Evolutionary conservation across 2,329 filamentous ascomycete species (phyloP).

Genomic region (Chlorencoelia australis): DNA sequence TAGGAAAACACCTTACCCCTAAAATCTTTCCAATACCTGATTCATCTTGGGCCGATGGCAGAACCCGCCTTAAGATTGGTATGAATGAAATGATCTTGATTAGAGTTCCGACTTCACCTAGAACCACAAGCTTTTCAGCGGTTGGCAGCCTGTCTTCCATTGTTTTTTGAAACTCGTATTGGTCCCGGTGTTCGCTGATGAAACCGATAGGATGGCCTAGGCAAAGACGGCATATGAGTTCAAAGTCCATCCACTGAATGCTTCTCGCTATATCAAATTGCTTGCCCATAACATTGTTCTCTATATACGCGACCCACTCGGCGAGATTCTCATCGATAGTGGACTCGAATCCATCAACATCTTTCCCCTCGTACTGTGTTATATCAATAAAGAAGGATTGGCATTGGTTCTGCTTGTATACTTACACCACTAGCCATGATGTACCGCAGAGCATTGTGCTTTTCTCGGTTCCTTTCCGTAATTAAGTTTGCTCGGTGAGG

Average conservation of each 20-base stretch:
- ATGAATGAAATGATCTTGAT: neutral
- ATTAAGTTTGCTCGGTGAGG: neutral
- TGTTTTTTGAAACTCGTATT: neutral
- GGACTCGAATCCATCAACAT: neutral
- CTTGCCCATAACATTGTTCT: neutral
- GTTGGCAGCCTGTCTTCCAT: neutral
- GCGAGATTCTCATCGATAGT: neutral
- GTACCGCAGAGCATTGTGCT: slow-evolving; percentile 4
- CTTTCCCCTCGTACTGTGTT: neutral
- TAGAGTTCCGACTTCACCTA: neutral
- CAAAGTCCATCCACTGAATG: neutral
- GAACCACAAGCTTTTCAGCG: neutral
- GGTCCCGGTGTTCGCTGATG: neutral
- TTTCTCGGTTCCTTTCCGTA: slow-evolving; percentile 2
- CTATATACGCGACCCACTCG: neutral
- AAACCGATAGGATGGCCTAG: neutral
- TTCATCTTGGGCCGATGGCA: neutral
- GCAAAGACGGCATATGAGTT: neutral
- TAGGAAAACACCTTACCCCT: no score
- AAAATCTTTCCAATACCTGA: slow-evolving; percentile 3
- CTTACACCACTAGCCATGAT: slow-evolving; percentile 41
- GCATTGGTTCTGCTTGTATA: slow-evolving; percentile 2
- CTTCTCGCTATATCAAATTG: neutral
- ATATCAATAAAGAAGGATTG: neutral
- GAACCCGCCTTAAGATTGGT: neutral